Evolutionary conservation across 1,284 basidiomycete genomes (phyloP).

Genomic region (Dichomitus squalens): DNA sequence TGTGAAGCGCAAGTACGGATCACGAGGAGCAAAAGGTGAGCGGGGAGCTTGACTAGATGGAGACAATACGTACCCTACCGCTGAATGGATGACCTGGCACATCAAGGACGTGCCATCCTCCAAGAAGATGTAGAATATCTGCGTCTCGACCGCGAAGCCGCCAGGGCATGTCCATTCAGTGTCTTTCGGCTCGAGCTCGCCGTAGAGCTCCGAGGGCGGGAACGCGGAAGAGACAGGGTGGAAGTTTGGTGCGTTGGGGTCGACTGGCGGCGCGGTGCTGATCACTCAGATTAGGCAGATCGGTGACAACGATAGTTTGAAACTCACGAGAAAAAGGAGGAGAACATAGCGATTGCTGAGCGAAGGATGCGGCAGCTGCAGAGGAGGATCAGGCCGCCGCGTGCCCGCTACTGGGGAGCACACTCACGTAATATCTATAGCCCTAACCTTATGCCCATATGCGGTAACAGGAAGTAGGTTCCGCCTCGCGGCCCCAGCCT

Average conservation of each 20-base stretch:
- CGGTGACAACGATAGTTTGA: slow-evolving; percentile 3
- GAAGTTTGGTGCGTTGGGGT: slow-evolving; percentile 75
- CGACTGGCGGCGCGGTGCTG: slow-evolving; percentile 56
- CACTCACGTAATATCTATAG: slow-evolving; percentile 1
- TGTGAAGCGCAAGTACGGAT: neutral
- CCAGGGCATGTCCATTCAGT: slow-evolving; percentile 83
- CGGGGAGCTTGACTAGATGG: neutral
- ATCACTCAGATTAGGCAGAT: slow-evolving; percentile 21
- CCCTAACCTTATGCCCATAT: neutral
- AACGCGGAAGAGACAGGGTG: slow-evolving; percentile 70
- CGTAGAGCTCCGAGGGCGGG: slow-evolving; percentile 60
- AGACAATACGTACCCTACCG: slow-evolving; percentile 77
- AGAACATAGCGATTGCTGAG: slow-evolving; percentile 55
- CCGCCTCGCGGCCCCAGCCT: neutral
- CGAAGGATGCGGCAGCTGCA: neutral
- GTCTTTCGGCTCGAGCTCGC: slow-evolving; percentile 73
- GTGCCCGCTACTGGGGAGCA: neutral
- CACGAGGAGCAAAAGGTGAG: slow-evolving; percentile 2
- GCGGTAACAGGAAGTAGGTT: neutral
- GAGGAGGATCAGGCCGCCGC: neutral
- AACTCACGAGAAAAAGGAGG: slow-evolving; percentile 72
- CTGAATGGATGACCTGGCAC: slow-evolving; percentile 95
- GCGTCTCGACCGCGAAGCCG: slow-evolving; percentile 93
- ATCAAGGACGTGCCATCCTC: slow-evolving; percentile 85
- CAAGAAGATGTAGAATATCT: slow-evolving; percentile 85